These are phyloP conservation scores for Fonsecaea erecta DNA, from an alignment of 2,329 filamentous ascomycete species.

Conservation along the genomic window DNA sequence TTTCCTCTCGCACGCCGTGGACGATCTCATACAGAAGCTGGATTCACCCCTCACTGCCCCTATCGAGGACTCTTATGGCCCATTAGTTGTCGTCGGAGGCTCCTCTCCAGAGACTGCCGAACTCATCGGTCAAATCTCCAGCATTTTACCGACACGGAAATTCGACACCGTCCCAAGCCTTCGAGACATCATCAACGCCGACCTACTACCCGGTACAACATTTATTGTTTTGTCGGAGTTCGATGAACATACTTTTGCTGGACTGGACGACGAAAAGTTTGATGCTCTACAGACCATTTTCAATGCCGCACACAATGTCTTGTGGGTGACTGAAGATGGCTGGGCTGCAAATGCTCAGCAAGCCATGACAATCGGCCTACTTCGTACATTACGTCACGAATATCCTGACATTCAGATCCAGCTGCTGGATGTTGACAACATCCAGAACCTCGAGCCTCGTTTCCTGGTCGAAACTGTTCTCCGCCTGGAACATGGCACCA, in stretches of 20 bases:
- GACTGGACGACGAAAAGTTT: constrained; percentile 9
- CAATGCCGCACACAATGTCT: constrained; percentile 4
- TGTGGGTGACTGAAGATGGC: constrained; percentile 11
- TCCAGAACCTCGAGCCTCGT: not conserved
- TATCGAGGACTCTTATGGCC: not conserved
- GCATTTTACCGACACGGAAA: constrained; percentile 8
- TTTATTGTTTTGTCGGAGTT: constrained; percentile 6
- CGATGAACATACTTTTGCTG: constrained; percentile 3
- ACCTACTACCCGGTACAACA: constrained; percentile 12
- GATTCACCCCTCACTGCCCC: not conserved
- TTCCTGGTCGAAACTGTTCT: not conserved
- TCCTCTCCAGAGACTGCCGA: not conserved
- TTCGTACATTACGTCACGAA: constrained; percentile 15
- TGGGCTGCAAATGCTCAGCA: constrained; percentile 1
- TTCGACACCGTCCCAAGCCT: constrained; percentile 13
- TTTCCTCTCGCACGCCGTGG: constrained; percentile 12
- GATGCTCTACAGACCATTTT: constrained; percentile 10
- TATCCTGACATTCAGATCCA: constrained; percentile 16
- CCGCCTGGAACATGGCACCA: constrained; percentile 2
- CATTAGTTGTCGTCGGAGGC: not conserved
- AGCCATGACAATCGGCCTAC: constrained; percentile 2
- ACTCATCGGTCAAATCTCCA: not conserved
- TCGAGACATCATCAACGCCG: constrained; percentile 19
- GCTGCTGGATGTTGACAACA: constrained; percentile 8
- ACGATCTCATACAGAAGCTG: constrained; percentile 7